Evolutionary conservation across 257 asterid genomes (phyloP).

Genomic region (Eustoma russellianum): DNA sequence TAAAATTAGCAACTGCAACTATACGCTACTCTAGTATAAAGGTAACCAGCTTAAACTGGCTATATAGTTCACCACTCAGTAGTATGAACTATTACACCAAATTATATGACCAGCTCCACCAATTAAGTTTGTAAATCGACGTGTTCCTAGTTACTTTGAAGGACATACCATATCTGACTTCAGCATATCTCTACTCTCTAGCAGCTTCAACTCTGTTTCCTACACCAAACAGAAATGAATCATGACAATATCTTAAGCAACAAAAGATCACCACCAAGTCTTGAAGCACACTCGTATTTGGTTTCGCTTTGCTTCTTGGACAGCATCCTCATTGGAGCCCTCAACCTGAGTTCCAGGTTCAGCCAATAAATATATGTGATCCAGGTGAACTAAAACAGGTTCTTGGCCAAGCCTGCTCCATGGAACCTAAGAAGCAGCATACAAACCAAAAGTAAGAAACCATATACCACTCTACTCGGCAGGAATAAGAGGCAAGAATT

Average conservation of each 20-base stretch:
- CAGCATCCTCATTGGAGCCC: constrained; percentile 88
- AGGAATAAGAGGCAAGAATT: neutral
- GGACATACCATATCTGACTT: constrained; percentile 71
- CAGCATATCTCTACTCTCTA: constrained; percentile 62
- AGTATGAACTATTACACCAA: too few relatives aligned
- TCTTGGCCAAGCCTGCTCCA: constrained; percentile 99
- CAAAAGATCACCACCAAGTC: constrained; percentile 8
- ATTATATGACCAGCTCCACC: too few relatives aligned
- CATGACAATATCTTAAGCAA: constrained; percentile 11
- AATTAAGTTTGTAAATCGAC: too few relatives aligned
- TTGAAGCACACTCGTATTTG: constrained; percentile 55
- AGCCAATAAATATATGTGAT: constrained; percentile 81
- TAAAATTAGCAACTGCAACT: too few relatives aligned
- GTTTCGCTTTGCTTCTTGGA: constrained; percentile 82
- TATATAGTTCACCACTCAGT: too few relatives aligned
- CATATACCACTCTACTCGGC: neutral
- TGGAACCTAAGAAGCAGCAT: constrained; percentile 63
- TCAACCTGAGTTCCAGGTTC: constrained; percentile 97
- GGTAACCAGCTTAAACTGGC: too few relatives aligned
- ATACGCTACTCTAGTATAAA: too few relatives aligned
- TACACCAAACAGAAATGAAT: constrained; percentile 18
- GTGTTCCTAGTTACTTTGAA: neutral
- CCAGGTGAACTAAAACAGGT: constrained; percentile 87
- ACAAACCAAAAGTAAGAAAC: constrained; percentile 1
- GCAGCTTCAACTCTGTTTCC: constrained; percentile 89